A percentile compares a stretch with the other conserved stretches of the same genome.
Evolutionary conservation across 805 yeast species (phyloP).

Genomic region (Pichia nakasei): DNA sequence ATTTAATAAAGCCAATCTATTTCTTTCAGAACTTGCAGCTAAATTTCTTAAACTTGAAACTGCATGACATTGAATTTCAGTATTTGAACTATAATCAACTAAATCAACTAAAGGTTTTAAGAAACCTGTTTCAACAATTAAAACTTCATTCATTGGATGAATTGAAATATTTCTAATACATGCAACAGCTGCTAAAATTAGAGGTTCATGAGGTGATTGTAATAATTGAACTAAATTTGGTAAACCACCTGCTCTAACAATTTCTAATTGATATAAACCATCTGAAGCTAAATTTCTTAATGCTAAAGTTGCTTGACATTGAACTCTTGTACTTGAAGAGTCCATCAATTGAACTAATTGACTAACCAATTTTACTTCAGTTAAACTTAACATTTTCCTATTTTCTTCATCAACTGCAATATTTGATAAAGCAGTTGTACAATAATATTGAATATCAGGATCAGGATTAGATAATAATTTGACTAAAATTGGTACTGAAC

Average conservation of each 20-base stretch:
- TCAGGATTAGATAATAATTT: slow-evolving; percentile 77
- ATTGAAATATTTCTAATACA: slow-evolving; percentile 95
- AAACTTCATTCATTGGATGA: slow-evolving; percentile 91
- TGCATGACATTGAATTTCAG: slow-evolving; percentile 97
- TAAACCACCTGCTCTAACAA: slow-evolving; percentile 91
- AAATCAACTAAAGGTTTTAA: slow-evolving; percentile 81
- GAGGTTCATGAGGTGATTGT: slow-evolving; percentile 83
- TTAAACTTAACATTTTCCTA: slow-evolving; percentile 77
- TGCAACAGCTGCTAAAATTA: slow-evolving; percentile 94
- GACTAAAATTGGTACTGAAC: slow-evolving; percentile 94
- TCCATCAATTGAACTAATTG: slow-evolving; percentile 89
- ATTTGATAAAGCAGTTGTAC: slow-evolving; percentile 94
- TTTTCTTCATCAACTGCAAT: slow-evolving; percentile 94
- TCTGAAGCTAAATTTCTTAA: slow-evolving; percentile 93
- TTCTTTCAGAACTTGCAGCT: slow-evolving; percentile 92
- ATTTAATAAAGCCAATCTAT: slow-evolving; percentile 82
- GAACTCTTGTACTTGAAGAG: slow-evolving; percentile 87
- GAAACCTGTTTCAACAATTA: slow-evolving; percentile 95
- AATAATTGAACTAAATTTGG: slow-evolving; percentile 86
- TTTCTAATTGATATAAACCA: slow-evolving; percentile 90
- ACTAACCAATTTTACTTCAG: slow-evolving; percentile 86
- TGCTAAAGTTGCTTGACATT: slow-evolving; percentile 97
- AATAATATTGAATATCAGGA: slow-evolving; percentile 95
- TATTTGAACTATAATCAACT: slow-evolving; percentile 77
- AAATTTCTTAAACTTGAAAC: slow-evolving; percentile 91